Evolutionary conservation across 2,329 filamentous ascomycete genomes (phyloP).

Genomic region (Cladophialophora bantiana): DNA sequence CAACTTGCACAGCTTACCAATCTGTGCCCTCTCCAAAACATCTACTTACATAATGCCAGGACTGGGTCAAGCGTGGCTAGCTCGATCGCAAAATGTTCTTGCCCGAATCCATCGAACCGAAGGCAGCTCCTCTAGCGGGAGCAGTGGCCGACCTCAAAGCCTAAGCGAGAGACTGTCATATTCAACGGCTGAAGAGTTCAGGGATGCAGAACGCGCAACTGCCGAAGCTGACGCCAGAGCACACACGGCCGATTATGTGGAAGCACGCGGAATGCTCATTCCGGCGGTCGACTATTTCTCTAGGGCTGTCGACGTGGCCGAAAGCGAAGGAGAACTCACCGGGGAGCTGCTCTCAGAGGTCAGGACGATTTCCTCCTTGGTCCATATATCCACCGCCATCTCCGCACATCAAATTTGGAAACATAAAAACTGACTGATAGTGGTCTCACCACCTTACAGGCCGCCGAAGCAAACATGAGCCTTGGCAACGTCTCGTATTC

Average conservation of each 20-base stretch:
- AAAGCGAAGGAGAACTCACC: conserved; percentile 46
- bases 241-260: conserved; percentile 56
- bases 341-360: conserved; percentile 57
- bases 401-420: conserved; percentile 24
- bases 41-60: conserved; percentile 44
- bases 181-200: conserved; percentile 42
- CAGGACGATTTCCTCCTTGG: conserved; percentile 33
- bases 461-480: conserved; percentile 61
- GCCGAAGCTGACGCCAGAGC: conserved; percentile 49
- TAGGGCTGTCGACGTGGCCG: conserved; percentile 55
- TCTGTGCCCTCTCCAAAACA: not conserved
- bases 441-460: conserved; percentile 43
- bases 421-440: conserved; percentile 28
- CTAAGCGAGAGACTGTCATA: conserved; percentile 29
- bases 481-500: conserved; percentile 59
- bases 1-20: conserved; percentile 14
- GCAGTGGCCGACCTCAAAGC: conserved; percentile 41
- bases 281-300: conserved; percentile 61
- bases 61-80: conserved; percentile 60
- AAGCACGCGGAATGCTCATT: conserved; percentile 59
- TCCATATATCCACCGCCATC: conserved; percentile 23
- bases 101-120: conserved; percentile 57
- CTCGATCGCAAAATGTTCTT: conserved; percentile 58
- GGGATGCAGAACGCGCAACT: conserved; percentile 41
- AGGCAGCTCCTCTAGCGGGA: conserved; percentile 48